A percentile compares a stretch with the other conserved stretches of the same genome.
phyloP scores from a whole-genome alignment of 2,329 filamentous ascomycete genomes.

The Paecilomyces sp. region DNA sequence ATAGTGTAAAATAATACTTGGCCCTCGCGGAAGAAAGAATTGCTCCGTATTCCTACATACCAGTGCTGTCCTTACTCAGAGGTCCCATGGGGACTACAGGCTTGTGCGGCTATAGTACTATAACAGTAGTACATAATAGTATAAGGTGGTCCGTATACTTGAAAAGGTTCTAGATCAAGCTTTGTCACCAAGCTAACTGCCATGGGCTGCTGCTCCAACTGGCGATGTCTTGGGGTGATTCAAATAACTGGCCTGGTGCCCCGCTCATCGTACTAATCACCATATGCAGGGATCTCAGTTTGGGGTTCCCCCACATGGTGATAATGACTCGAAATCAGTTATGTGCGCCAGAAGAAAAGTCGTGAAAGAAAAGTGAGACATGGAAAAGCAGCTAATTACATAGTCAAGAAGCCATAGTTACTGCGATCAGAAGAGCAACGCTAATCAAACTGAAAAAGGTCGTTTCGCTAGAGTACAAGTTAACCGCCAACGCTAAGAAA shows the following conservation, averaged over 20 bases:
- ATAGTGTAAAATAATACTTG: no score
- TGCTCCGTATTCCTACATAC: no score
- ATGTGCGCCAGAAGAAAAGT: background rate
- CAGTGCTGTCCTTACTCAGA: no score
- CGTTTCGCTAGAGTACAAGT: background rate
- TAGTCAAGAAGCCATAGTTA: background rate
- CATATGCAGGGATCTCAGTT: background rate
- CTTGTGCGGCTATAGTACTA: no score
- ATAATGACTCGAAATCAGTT: constrained; percentile 1
- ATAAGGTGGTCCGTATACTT: background rate
- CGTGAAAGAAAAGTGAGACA: background rate
- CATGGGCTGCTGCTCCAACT: background rate
- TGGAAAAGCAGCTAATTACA: background rate
- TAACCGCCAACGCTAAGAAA: background rate
- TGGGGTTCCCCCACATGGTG: background rate
- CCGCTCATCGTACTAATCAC: background rate
- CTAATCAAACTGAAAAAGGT: background rate
- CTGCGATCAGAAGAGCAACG: background rate
- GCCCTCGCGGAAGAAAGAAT: no score
- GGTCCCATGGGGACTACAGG: no score
- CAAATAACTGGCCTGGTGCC: background rate
- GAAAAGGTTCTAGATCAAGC: background rate
- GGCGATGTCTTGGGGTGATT: background rate
- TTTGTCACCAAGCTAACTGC: background rate
- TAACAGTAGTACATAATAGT: no score